phyloP scores from a whole-genome alignment of 176 grass and related monocot species.

The Neostapfia colusana region DNA sequence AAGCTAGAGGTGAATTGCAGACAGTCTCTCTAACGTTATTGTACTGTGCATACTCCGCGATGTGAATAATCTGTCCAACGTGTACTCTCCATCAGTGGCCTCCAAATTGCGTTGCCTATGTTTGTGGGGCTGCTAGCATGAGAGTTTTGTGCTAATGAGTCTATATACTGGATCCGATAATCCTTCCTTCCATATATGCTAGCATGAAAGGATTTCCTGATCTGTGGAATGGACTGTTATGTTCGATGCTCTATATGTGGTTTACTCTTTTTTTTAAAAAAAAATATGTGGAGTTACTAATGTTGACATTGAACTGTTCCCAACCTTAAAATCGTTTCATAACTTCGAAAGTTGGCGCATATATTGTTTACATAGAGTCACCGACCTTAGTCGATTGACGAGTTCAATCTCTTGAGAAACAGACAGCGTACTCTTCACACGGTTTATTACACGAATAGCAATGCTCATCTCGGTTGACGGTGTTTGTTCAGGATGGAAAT shows the following conservation, averaged over 20 bases:
- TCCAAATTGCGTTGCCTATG: not conserved
- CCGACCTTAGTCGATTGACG: not conserved
- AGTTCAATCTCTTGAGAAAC: not conserved
- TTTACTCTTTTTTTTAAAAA: too few relatives aligned
- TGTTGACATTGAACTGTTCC: too few relatives aligned
- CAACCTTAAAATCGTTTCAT: too few relatives aligned
- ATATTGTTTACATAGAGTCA: not conserved
- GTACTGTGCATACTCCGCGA: too few relatives aligned
- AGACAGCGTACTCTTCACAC: not conserved
- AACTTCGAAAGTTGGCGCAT: too few relatives aligned
- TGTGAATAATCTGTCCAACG: not conserved
- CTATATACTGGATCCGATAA: not conserved
- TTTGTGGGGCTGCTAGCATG: not conserved
- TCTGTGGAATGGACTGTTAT: too few relatives aligned
- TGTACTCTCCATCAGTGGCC: not conserved
- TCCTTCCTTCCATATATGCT: too few relatives aligned
- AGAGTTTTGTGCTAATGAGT: not conserved
- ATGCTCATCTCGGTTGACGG: not conserved
- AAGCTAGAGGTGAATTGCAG: not conserved
- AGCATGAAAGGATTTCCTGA: too few relatives aligned
- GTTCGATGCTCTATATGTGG: too few relatives aligned
- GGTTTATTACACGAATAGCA: slow-evolving; percentile 11
- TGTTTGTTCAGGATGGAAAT: slow-evolving; percentile 13
- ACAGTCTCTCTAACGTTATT: not conserved
- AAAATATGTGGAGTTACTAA: too few relatives aligned